Evolutionary conservation across 495 filamentous ascomycete species (phyloP), one percentile per base, ranked within the genome.

Genomic region (Penicillium cataractarum): DNA sequence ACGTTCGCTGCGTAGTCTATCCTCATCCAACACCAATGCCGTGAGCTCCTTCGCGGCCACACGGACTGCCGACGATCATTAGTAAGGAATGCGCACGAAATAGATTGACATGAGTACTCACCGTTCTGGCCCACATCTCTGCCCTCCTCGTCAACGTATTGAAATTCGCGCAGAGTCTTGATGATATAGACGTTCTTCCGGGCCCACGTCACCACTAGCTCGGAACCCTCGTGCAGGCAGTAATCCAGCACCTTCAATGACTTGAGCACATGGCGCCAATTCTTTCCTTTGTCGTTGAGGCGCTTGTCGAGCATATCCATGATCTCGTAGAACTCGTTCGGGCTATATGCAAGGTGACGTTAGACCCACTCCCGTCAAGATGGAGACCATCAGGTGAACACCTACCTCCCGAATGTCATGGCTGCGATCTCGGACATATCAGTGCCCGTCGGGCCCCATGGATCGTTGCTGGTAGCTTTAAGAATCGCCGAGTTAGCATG

Each of bases 241-340:
- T 99, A 99, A 77, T 99, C 96, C 60, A 97, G 84, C 61, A 99
- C 96, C 74, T 98, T 99, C 59, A 99, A 79, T 29, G 93, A 95
- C 79, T 99, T 99, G 57, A 99, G 82, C 4, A 99, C 96, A 76
- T 99, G 96, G 67, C 96, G 88, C 96, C 96, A 99, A 76, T 99
- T 99, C 84, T 97, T 99, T 68, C 96, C 96, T 76, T 99, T 99
- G 74, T 99, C 96, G 68, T 99, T 99, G 68, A 99, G 82, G 62
- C 96, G 90, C 82, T 98, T 98, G 78, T 98, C 96, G 62, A 99
- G 82, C 95, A 99, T 99, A 76, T 98, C 96, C 89, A 99, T 97
- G 68, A 99, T 97, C 72, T 99, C 93, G 81, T 96, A 96, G 78
- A 98, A 99, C 76, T 97, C 95, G 72, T 88, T 92, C n/a, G 90